phyloP scores from a whole-genome alignment of 805 yeast genomes.

The Kuraishia ogatae region DNA sequence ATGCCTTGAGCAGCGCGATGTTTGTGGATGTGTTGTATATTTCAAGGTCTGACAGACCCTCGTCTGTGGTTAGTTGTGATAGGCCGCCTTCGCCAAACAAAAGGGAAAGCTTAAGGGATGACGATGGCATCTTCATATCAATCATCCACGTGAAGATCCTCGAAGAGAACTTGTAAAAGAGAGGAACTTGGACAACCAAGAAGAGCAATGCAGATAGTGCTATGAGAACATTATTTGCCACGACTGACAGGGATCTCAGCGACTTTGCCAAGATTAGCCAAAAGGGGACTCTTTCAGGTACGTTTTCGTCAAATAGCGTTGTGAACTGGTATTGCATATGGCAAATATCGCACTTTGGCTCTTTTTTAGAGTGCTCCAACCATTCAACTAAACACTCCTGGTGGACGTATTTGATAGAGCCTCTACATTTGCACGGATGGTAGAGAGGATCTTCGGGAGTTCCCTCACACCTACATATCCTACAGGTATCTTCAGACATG shows the following conservation, averaged over 20 bases:
- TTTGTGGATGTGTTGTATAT: neutral
- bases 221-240: conserved; percentile 11
- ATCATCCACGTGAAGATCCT: conserved; percentile 46
- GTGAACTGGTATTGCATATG: conserved; percentile 55
- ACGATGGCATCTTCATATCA: conserved; percentile 43
- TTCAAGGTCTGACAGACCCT: conserved; percentile 11
- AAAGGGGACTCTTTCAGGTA: conserved; percentile 53
- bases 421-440: conserved; percentile 91
- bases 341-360: conserved; percentile 80
- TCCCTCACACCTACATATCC: conserved; percentile 93
- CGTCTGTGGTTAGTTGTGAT: conserved; percentile 19
- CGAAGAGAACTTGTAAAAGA: conserved; percentile 47
- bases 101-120: conserved; percentile 22
- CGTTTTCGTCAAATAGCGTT: conserved; percentile 27
- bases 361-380: conserved; percentile 62
- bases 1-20: neutral
- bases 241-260: conserved; percentile 9
- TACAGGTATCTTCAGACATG: conserved; percentile 51
- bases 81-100: conserved; percentile 26
- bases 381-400: conserved; percentile 88
- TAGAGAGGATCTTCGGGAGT: conserved; percentile 68
- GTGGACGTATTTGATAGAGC: conserved; percentile 88
- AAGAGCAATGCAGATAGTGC: conserved; percentile 31
- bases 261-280: conserved; percentile 32
- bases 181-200: conserved; percentile 43